phyloP scores from a whole-genome alignment of 345 rosid genomes.

The Sisymbrium irio region DNA sequence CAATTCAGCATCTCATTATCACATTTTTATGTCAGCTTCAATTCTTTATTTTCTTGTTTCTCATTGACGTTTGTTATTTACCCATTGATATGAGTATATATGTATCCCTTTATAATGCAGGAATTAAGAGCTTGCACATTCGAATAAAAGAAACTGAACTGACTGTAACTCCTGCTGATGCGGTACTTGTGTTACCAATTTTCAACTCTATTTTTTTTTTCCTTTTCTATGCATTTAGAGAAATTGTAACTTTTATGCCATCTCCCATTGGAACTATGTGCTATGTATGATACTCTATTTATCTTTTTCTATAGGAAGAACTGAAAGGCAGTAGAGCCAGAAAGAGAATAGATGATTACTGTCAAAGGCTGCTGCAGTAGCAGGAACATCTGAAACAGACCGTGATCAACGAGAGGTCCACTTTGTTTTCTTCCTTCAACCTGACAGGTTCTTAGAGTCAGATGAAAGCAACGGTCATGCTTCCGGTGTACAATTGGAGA shows the following conservation, averaged over 20 bases:
- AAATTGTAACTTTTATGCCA: background rate
- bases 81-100: background rate
- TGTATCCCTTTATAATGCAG: constrained; percentile 37
- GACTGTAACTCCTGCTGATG: constrained; percentile 59
- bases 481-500: constrained; percentile 69
- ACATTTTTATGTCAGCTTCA: too few relatives aligned
- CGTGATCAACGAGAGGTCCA: constrained; percentile 71
- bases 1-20: too few relatives aligned
- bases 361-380: constrained; percentile 52
- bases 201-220: background rate
- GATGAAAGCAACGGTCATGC: constrained; percentile 56
- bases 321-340: constrained; percentile 61
- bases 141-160: constrained; percentile 57
- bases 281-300: background rate
- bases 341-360: constrained; percentile 73
- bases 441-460: constrained; percentile 67
- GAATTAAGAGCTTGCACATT: constrained; percentile 55
- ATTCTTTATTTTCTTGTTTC: background rate
- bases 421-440: constrained; percentile 80
- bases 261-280: background rate
- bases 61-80: background rate
- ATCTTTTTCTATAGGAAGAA: constrained; percentile 55
- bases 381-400: constrained; percentile 42
- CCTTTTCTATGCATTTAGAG: background rate
- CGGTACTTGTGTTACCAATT: constrained; percentile 44